phyloP scores from a whole-genome alignment of 2,329 filamentous ascomycete species.

The Beauveria varroae region DNA sequence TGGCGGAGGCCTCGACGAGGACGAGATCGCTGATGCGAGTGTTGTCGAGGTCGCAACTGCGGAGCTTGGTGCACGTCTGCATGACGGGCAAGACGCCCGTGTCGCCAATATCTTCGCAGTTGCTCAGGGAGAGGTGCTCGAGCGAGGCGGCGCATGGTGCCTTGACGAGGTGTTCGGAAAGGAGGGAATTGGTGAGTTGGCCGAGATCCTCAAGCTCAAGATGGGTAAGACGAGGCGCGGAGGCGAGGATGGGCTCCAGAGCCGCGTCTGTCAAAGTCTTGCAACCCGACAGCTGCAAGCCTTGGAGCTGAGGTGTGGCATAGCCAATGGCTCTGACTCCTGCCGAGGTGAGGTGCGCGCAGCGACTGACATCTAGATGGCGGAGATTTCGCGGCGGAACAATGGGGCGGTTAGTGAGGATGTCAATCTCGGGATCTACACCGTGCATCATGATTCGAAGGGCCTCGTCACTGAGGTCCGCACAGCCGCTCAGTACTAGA shows the following conservation, averaged over 20 bases:
- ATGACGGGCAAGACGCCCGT: slow-evolving; percentile 75
- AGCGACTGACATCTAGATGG: slow-evolving; percentile 79
- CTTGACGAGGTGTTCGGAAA: slow-evolving; percentile 66
- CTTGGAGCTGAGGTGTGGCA: slow-evolving; percentile 72
- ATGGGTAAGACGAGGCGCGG: slow-evolving; percentile 70
- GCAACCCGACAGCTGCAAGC: slow-evolving; percentile 75
- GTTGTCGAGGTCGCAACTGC: slow-evolving; percentile 81
- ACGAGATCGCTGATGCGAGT: slow-evolving; percentile 83
- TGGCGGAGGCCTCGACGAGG: slow-evolving; percentile 75
- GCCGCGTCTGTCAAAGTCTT: slow-evolving; percentile 65
- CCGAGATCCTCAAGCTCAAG: slow-evolving; percentile 84
- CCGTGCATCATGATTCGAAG: slow-evolving; percentile 72
- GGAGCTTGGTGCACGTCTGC: slow-evolving; percentile 62
- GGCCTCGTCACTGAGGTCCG: slow-evolving; percentile 67
- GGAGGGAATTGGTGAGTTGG: slow-evolving; percentile 64
- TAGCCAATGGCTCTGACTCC: slow-evolving; percentile 66
- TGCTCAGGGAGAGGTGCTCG: slow-evolving; percentile 79
- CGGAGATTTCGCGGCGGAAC: slow-evolving; percentile 72
- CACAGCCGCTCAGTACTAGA: slow-evolving; percentile 74
- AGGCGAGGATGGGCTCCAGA: slow-evolving; percentile 64
- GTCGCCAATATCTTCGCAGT: slow-evolving; percentile 81
- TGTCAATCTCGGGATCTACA: slow-evolving; percentile 66
- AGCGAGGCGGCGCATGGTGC: slow-evolving; percentile 65
- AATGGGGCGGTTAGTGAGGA: slow-evolving; percentile 67
- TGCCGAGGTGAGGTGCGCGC: slow-evolving; percentile 61